Evolutionary conservation across 331 rosid genomes (phyloP).

Genomic region (Ulmus americana): DNA sequence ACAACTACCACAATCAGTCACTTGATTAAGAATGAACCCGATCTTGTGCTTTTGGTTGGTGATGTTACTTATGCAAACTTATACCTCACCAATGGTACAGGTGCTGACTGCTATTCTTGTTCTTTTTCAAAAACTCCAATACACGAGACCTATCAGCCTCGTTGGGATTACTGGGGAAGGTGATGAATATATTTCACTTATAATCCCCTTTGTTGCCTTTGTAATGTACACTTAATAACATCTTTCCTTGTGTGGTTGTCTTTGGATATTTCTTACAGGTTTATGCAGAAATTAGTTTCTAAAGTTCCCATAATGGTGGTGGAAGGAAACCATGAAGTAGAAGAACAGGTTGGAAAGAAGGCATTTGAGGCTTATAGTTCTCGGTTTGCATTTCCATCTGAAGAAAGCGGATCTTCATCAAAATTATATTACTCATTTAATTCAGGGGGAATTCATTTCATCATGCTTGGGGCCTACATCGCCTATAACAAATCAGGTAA

Average conservation of each 20-base stretch:
- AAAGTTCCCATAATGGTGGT: conserved; percentile 79
- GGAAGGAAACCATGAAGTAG: conserved; percentile 85
- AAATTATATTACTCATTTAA: conserved; percentile 73
- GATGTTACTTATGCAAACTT: conserved; percentile 70
- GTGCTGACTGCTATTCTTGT: conserved; percentile 73
- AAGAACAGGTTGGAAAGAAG: conserved; percentile 46
- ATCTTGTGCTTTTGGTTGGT: conserved; percentile 68
- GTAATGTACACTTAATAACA: not conserved
- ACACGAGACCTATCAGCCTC: conserved; percentile 87
- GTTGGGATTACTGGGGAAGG: conserved; percentile 98
- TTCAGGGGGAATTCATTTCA: conserved; percentile 79
- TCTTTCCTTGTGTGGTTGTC: conserved; percentile 13
- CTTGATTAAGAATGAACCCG: conserved; percentile 54
- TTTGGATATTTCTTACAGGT: conserved; percentile 44
- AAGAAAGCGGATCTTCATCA: conserved; percentile 76
- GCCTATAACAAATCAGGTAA: conserved; percentile 50
- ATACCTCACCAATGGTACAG: conserved; percentile 80
- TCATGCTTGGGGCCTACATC: conserved; percentile 81
- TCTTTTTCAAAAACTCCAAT: conserved; percentile 62
- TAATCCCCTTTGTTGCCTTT: not conserved
- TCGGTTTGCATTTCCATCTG: conserved; percentile 74
- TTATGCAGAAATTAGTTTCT: conserved; percentile 68
- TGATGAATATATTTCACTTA: conserved; percentile 4
- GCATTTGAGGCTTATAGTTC: conserved; percentile 77
- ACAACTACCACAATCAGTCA: conserved; percentile 69